Conservation (phyloP, 352 stramenopile genomes). For the Phytopythium kandeliae region DNA sequence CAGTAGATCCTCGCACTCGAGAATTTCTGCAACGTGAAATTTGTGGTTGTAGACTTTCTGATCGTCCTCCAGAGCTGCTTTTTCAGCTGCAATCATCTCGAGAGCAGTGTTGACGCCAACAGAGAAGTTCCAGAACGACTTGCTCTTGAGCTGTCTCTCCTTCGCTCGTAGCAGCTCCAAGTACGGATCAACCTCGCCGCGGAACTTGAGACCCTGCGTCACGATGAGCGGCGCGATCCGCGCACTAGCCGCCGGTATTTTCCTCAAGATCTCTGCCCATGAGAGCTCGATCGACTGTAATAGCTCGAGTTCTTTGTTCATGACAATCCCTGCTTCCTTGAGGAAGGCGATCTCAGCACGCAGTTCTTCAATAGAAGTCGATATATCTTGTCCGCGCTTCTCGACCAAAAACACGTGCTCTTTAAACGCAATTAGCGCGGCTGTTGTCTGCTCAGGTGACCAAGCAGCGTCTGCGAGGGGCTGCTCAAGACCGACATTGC, state of each 20-base stretch:
- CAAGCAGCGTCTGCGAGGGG: conserved; percentile 50
- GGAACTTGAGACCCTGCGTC: conserved; percentile 56
- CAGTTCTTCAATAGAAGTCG: conserved; percentile 57
- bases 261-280: conserved; percentile 60
- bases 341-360: conserved; percentile 63
- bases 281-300: conserved; percentile 41
- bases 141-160: conserved; percentile 39
- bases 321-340: conserved; percentile 42
- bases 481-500: conserved; percentile 64
- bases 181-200: conserved; percentile 79
- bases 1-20: conserved; percentile 90
- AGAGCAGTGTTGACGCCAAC: conserved; percentile 36
- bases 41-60: conserved; percentile 41
- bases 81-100: conserved; percentile 37
- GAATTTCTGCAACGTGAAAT: conserved; percentile 87
- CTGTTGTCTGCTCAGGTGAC: conserved; percentile 54
- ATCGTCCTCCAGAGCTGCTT: conserved; percentile 28
- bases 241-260: conserved; percentile 54
- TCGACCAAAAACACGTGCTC: conserved; percentile 78
- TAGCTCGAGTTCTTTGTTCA: conserved; percentile 54
- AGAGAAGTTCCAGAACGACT: conserved; percentile 58
- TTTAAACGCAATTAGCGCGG: conserved; percentile 64
- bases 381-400: conserved; percentile 61
- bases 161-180: conserved; percentile 65
- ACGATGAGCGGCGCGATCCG: conserved; percentile 63